Percentiles rank a stretch among this genome's conserved stretches.
phyloP scores from a whole-genome alignment of 805 yeast species.

The Schizosaccharomyces lindneri region DNA sequence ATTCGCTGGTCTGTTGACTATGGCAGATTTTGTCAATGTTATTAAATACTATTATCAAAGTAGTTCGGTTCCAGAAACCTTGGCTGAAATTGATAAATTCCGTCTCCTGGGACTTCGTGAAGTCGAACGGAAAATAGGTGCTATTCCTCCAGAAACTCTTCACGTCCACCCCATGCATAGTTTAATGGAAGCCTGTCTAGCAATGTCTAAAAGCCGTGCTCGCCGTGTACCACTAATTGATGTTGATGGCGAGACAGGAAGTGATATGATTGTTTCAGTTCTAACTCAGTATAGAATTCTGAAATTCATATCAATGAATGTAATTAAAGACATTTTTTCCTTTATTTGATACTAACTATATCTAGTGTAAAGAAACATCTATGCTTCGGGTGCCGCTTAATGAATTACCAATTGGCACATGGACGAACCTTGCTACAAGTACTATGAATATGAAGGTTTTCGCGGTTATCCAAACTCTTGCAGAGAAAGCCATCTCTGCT shows the following conservation, averaged over 20 bases:
- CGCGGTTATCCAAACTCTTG: constrained; percentile 65
- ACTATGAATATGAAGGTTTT: constrained; percentile 79
- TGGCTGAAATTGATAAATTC: constrained; percentile 64
- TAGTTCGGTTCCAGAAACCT: constrained; percentile 37
- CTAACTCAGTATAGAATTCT: constrained; percentile 87
- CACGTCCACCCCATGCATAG: constrained; percentile 79
- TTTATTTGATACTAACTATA: neutral
- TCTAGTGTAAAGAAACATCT: constrained; percentile 62
- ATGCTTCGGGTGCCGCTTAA: constrained; percentile 53
- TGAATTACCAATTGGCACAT: constrained; percentile 41
- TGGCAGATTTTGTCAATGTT: constrained; percentile 81
- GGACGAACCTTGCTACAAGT: constrained; percentile 40
- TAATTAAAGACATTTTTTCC: neutral
- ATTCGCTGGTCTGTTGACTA: constrained; percentile 83
- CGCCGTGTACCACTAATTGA: constrained; percentile 87
- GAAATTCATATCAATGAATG: constrained; percentile 78
- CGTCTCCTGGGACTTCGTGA: constrained; percentile 59
- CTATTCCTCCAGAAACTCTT: constrained; percentile 58
- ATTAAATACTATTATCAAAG: constrained; percentile 73
- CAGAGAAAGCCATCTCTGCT: constrained; percentile 62
- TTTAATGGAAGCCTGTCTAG: constrained; percentile 74
- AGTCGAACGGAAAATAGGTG: constrained; percentile 71
- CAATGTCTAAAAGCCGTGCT: constrained; percentile 70
- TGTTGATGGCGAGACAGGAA: constrained; percentile 69
- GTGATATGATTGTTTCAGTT: constrained; percentile 87